A percentile compares a stretch with the other conserved stretches of the same genome.
Evolutionary conservation across 371 early-diverging fungal genomes (phyloP).

Genomic region (Apophysomyces variabilis): DNA sequence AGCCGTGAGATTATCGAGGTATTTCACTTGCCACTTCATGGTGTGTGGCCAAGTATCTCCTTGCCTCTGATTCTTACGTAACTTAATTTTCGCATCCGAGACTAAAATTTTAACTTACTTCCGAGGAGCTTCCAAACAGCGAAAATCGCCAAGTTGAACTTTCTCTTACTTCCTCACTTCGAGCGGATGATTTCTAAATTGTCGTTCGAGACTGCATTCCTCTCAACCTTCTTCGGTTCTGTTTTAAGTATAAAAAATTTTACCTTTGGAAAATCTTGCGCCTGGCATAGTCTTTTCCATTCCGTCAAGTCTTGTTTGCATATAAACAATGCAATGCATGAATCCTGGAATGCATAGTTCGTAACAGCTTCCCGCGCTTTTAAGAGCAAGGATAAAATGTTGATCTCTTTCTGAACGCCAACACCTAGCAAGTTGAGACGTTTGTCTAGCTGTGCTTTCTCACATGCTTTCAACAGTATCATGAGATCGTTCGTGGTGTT

Average conservation of each 20-base stretch:
- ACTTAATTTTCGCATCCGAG: background rate
- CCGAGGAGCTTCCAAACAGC: slow-evolving; percentile 32
- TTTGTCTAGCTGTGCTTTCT: slow-evolving; percentile 19
- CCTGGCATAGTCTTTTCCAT: slow-evolving; percentile 54
- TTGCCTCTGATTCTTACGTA: slow-evolving; percentile 25
- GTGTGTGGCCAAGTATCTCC: slow-evolving; percentile 56
- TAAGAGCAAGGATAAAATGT: slow-evolving; percentile 43
- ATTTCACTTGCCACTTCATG: slow-evolving; percentile 60
- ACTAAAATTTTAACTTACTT: slow-evolving; percentile 15
- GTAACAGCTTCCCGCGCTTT: slow-evolving; percentile 49
- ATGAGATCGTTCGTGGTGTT: slow-evolving; percentile 14
- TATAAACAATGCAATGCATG: slow-evolving; percentile 54
- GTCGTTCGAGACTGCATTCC: slow-evolving; percentile 5
- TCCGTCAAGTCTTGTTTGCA: slow-evolving; percentile 49
- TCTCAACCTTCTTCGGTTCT: background rate
- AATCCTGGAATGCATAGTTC: slow-evolving; percentile 61
- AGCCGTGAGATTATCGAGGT: slow-evolving; percentile 58
- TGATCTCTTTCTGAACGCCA: slow-evolving; percentile 55
- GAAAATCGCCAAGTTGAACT: slow-evolving; percentile 14
- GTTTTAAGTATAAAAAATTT: slow-evolving; percentile 14
- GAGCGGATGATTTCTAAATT: slow-evolving; percentile 24
- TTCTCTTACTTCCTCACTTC: slow-evolving; percentile 15
- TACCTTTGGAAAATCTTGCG: slow-evolving; percentile 59
- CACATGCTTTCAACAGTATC: slow-evolving; percentile 6
- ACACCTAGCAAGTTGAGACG: slow-evolving; percentile 46